These are phyloP conservation scores for Candida sanyaensis DNA, from an alignment of 1,139 yeast genomes.

Conservation along the genomic window DNA sequence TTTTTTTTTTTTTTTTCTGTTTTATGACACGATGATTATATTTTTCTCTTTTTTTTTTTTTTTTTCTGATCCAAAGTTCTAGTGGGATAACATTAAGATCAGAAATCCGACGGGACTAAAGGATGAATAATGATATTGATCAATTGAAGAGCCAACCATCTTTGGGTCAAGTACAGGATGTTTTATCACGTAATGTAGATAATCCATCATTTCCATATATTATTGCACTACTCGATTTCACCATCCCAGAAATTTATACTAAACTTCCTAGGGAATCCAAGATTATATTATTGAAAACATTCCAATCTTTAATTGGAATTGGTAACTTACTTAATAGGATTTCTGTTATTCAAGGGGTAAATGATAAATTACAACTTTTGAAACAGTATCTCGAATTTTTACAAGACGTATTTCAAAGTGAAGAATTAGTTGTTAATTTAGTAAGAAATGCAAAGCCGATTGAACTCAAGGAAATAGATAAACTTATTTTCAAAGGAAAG, in stretches of 20 bases:
- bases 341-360: slow-evolving; percentile 2
- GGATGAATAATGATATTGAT: slow-evolving; percentile 13
- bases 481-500: slow-evolving; percentile 38
- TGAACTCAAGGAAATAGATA: slow-evolving; percentile 36
- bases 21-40: neutral
- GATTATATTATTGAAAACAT: slow-evolving; percentile 15
- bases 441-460: slow-evolving; percentile 9
- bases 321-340: slow-evolving; percentile 30
- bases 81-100: no score
- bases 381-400: slow-evolving; percentile 15
- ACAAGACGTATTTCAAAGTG: slow-evolving; percentile 18
- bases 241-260: slow-evolving; percentile 27
- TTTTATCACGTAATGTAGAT: slow-evolving; percentile 11
- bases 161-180: slow-evolving; percentile 15
- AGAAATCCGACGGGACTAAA: no score
- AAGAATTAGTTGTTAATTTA: slow-evolving; percentile 19
- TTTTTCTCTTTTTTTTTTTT: neutral
- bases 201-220: slow-evolving; percentile 17
- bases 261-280: slow-evolving; percentile 17
- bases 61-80: neutral
- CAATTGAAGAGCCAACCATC: slow-evolving; percentile 24
- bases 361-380: slow-evolving; percentile 2
- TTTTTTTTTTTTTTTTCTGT: neutral
- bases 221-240: slow-evolving; percentile 28
- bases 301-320: slow-evolving; percentile 28